phyloP scores from a whole-genome alignment of 2,329 filamentous ascomycete species.

The Pseudogymnoascus sp. region DNA sequence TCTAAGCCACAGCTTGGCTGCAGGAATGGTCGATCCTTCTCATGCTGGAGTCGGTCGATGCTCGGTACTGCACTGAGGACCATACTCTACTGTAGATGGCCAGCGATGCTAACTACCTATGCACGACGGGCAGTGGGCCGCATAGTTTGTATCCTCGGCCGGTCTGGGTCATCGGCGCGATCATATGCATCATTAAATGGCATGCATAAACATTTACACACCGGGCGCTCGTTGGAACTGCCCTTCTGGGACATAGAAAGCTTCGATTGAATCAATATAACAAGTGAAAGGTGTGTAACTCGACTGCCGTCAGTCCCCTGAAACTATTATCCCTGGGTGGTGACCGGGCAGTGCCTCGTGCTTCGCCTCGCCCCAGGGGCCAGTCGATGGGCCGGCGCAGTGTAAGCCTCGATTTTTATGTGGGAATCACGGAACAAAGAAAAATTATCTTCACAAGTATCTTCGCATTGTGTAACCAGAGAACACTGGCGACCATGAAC shows the following conservation, averaged over 20 bases:
- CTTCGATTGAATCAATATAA: background rate
- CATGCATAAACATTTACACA: background rate
- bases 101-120: background rate
- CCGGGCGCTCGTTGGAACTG: background rate
- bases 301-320: background rate
- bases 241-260: background rate
- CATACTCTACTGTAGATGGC: background rate
- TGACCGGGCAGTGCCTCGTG: background rate
- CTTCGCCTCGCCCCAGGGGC: background rate
- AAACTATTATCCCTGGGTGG: background rate
- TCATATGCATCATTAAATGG: background rate
- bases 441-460: background rate
- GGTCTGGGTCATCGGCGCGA: background rate
- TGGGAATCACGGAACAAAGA: background rate
- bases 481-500: background rate
- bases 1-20: background rate
- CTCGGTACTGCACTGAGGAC: background rate
- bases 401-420: background rate
- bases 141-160: background rate
- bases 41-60: background rate
- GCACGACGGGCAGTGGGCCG: background rate
- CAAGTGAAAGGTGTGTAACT: background rate
- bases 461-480: background rate
- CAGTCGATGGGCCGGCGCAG: background rate
- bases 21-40: background rate